Percentiles rank a stretch among this genome's conserved stretches.
Evolutionary conservation across 148 eudicot genomes (phyloP).

Genomic region (Simmondsia chinensis): DNA sequence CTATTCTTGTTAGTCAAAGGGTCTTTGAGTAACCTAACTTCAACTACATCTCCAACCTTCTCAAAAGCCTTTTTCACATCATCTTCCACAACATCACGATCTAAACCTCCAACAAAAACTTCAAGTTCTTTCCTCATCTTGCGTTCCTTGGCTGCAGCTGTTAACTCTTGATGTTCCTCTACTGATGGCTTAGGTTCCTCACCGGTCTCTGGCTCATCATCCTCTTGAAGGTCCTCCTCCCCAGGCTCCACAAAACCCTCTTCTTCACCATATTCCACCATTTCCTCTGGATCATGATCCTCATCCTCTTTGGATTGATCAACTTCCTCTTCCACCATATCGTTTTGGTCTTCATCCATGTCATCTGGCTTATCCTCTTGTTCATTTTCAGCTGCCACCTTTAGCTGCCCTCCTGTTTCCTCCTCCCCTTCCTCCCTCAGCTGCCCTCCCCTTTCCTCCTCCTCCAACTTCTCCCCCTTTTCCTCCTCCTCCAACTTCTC

Average conservation of each 20-base stretch:
- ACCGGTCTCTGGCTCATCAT: conserved; percentile 27
- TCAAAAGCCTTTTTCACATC: conserved; percentile 67
- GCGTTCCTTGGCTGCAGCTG: conserved; percentile 62
- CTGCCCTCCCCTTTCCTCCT: too few relatives aligned
- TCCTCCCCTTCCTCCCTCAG: too few relatives aligned
- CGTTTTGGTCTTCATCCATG: conserved; percentile 17
- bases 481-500: conserved; percentile 20
- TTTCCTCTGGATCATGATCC: conserved; percentile 23
- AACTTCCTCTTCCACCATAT: conserved; percentile 18
- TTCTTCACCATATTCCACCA: conserved; percentile 36
- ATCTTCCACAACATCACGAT: conserved; percentile 57
- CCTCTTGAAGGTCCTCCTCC: conserved; percentile 39
- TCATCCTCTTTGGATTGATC: conserved; percentile 22
- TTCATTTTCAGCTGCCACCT: too few relatives aligned
- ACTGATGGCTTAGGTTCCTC: conserved; percentile 33
- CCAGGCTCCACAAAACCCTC: conserved; percentile 46
- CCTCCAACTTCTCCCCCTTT: conserved; percentile 11
- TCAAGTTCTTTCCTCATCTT: conserved; percentile 63
- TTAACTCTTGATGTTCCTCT: conserved; percentile 45
- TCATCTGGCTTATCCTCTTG: conserved; percentile 11
- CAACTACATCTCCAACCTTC: conserved; percentile 64
- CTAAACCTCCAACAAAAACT: conserved; percentile 85
- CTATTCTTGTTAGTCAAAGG: conserved; percentile 53
- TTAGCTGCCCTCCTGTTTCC: too few relatives aligned
- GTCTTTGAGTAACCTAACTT: conserved; percentile 56